Base-by-base conservation (phyloP, 2,329 filamentous ascomycete species). In the Aspergillus niger region DNA sequence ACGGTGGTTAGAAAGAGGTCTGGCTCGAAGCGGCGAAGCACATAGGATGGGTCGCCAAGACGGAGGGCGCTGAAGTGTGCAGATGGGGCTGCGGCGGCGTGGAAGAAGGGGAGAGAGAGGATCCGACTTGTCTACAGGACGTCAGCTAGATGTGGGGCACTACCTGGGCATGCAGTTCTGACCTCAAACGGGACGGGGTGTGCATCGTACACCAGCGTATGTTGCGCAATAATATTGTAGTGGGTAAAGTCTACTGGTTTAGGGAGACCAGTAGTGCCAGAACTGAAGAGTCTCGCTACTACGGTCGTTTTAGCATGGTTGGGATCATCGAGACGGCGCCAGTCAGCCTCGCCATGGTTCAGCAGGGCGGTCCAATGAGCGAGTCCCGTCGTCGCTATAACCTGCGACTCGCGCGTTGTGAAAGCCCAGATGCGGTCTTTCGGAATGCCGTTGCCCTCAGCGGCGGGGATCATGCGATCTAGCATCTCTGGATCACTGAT, bases 211-310 rank as follows among this genome's bases (percentile, higher is more conserved):
- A 54, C 22, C n/a, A 54, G n/a, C 28, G 10, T 41, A 55, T 15
- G 20, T 38, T 58, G 8, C 3, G 57, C 60, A 3, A 64, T 57
- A 8, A 64, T 48, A 38, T 64, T 64, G 1, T 15, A 20, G 36
- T 64, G 60, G 7, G 52, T 58, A 15, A 64, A 36, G 44, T 57
- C 59, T 10, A 60, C 63, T 5, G 66, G 69, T 61, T 72, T 72
- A 3, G 70, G 68, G 0, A 66, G 52, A 3, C 69, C 69, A 0
- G 70, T 71, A 7, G 70, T 72, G 1, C 70, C 70, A 43, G 64
- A 68, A 20, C 63, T 26, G 69, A 57, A 60, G 61, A 68, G 15
- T 51, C 55, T 7, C 55, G 44, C 13, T 57, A 54, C 30, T 41
- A 53, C 22, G 36, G 10, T n/a, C 57, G 56, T 28, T 55, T 48